Evolutionary conservation across 164 flowering plant genomes (phyloP).

Genomic region (Litsea cubeba): DNA sequence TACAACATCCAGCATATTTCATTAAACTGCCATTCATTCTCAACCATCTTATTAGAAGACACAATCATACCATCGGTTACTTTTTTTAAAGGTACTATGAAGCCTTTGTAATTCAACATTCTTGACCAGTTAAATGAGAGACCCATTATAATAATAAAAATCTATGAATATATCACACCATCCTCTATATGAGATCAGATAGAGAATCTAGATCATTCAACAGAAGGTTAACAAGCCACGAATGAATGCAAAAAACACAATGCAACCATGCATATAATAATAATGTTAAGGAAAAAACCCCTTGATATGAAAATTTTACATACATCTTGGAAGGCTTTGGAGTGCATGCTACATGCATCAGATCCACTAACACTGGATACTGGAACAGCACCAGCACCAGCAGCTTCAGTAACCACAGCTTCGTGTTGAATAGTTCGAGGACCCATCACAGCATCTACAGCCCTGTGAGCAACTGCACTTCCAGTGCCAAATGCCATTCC

Average conservation of each 20-base stretch:
- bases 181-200: neutral
- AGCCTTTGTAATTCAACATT: no score
- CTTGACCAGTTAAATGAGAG: neutral
- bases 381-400: slow-evolving; percentile 44
- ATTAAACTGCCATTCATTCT: neutral
- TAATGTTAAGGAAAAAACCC: neutral
- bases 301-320: slow-evolving; percentile 4
- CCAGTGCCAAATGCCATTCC: slow-evolving; percentile 95
- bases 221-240: neutral
- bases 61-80: no score
- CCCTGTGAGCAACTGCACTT: slow-evolving; percentile 92
- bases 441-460: slow-evolving; percentile 84
- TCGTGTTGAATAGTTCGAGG: slow-evolving; percentile 86
- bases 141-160: neutral
- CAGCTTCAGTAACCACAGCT: slow-evolving; percentile 47
- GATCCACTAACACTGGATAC: slow-evolving; percentile 26
- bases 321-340: slow-evolving; percentile 74
- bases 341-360: slow-evolving; percentile 53
- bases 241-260: neutral
- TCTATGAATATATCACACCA: neutral
- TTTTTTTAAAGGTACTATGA: no score
- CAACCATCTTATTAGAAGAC: no score
- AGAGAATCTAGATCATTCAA: neutral
- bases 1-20: neutral
- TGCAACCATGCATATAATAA: neutral